phyloP scores from a whole-genome alignment of 306 rosid genomes.

The Malus orientalis region DNA sequence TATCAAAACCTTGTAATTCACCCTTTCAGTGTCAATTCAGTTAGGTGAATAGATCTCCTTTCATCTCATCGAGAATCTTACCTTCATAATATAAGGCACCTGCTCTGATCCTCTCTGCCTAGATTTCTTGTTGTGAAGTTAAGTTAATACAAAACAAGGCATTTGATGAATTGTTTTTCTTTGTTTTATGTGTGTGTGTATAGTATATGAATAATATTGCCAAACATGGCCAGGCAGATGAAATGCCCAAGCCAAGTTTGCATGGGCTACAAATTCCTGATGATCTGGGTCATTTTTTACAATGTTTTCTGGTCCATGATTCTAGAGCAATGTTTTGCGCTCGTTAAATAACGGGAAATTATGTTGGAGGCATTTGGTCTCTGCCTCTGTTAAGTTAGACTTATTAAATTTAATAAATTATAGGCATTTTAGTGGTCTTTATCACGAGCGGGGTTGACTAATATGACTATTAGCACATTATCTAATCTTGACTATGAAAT shows the following conservation, averaged over 20 bases:
- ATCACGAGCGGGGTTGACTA: not conserved
- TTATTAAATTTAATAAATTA: not conserved
- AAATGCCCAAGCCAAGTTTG: not conserved
- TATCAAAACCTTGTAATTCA: too few species aligned
- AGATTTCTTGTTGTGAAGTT: not conserved
- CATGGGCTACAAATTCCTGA: not conserved
- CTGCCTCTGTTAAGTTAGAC: not conserved
- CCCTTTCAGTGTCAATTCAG: not conserved
- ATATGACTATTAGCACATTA: not conserved
- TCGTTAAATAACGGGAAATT: not conserved
- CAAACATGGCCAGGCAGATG: not conserved
- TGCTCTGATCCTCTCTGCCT: not conserved
- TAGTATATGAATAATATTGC: too few species aligned
- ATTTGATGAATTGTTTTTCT: not conserved
- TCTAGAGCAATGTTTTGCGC: not conserved
- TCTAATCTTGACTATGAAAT: not conserved
- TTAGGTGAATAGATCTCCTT: not conserved
- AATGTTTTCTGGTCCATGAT: not conserved
- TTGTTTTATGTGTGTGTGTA: not conserved
- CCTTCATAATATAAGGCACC: not conserved
- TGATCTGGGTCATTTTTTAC: not conserved
- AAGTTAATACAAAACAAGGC: not conserved
- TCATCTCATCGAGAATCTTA: not conserved
- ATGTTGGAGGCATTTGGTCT: not conserved
- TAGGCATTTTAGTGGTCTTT: not conserved